Base-by-base conservation (phyloP, 805 yeast species). In the Spathaspora gorwiae region DNA sequence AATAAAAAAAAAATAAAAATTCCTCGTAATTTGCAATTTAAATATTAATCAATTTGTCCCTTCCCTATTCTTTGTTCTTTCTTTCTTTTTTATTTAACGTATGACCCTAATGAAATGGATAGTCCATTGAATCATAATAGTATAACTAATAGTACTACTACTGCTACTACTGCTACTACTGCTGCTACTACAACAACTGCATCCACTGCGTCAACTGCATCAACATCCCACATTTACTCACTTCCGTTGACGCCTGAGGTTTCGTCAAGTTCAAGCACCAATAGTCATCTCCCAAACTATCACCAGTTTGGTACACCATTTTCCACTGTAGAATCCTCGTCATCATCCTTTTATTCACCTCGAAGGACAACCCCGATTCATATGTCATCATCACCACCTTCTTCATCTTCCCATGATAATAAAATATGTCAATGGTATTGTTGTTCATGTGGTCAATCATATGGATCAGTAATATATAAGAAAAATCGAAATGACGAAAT, bases 351-450 rank as follows among this genome's bases (percentile, higher is more conserved):
- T 26, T 26, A 27, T 6, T 34, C 37, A 10, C 15, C 34, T 3
- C 24, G 24, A 32, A 13, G 19, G 26, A 27, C 27, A 34, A 24
- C 7, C 27, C 10, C 34, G 26, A 33, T 15, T 5, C n/a, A 24
- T 15, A 33, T 19, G 30, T n/a, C 13, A 8, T 29, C 39, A 12
- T 11, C 26, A 10, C 31, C 33, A 10, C 14, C 30, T 34, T 10
- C 30, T 15, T 10, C 37, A 19, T 15, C 37, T 4, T 5, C n/a
- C 9, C 45, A 54, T 38, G 49, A 47, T 24, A 56, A 60, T 43
- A 60, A 61, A 42, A 66, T 68, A 12, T 65, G 71, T 51, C 72
- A 68, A 51, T 68, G 73, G 73, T 66, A 65, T 50, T 68, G 73
- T 48, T 68, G 73, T 47, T 63, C 62, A 12, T 68, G 73, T 46